Percentiles rank a stretch among this genome's conserved stretches.
Conservation (phyloP, 306 rosid genomes). For the Sicyos edulis region DNA sequence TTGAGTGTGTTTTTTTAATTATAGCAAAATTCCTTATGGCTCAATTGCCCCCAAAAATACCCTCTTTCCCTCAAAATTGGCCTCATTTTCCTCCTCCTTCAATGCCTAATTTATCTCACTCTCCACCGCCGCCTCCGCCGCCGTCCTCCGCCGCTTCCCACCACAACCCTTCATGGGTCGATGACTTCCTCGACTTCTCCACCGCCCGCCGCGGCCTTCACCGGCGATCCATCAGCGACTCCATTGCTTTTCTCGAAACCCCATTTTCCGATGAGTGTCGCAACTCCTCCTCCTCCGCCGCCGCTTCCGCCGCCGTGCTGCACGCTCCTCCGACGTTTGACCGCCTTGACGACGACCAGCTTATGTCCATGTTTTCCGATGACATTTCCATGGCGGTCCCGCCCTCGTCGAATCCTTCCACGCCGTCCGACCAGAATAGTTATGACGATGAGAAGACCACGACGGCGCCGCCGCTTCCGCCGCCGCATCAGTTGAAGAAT, state of each 20-base stretch:
- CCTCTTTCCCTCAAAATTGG: slow-evolving; percentile 74
- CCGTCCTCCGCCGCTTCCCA: slow-evolving; percentile 33
- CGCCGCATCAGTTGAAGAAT: slow-evolving; percentile 37
- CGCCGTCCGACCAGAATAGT: slow-evolving; percentile 79
- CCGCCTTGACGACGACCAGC: slow-evolving; percentile 71
- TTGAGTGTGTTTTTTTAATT: not conserved
- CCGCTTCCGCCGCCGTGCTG: not conserved
- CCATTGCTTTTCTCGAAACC: slow-evolving; percentile 65
- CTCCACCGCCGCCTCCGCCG: slow-evolving; percentile 33
- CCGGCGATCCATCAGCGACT: slow-evolving; percentile 74
- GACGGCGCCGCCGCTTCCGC: slow-evolving; percentile 26
- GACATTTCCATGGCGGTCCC: slow-evolving; percentile 36
- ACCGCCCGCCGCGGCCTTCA: slow-evolving; percentile 60
- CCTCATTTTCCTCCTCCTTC: slow-evolving; percentile 25
- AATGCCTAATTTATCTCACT: slow-evolving; percentile 25
- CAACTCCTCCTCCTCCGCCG: slow-evolving; percentile 13
- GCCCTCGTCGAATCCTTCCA: slow-evolving; percentile 52
- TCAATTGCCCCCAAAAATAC: slow-evolving; percentile 92
- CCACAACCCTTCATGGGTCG: slow-evolving; percentile 45
- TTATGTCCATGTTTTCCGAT: slow-evolving; percentile 79
- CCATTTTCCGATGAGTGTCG: slow-evolving; percentile 37
- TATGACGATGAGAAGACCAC: slow-evolving; percentile 42
- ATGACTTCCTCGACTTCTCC: slow-evolving; percentile 86
- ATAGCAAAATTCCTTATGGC: slow-evolving; percentile 39
- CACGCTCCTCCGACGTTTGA: slow-evolving; percentile 40